Evolutionary conservation across 2,329 filamentous ascomycete species (phyloP), one percentile per base, ranked within the genome.

Genomic region (Calonectria pteridis): DNA sequence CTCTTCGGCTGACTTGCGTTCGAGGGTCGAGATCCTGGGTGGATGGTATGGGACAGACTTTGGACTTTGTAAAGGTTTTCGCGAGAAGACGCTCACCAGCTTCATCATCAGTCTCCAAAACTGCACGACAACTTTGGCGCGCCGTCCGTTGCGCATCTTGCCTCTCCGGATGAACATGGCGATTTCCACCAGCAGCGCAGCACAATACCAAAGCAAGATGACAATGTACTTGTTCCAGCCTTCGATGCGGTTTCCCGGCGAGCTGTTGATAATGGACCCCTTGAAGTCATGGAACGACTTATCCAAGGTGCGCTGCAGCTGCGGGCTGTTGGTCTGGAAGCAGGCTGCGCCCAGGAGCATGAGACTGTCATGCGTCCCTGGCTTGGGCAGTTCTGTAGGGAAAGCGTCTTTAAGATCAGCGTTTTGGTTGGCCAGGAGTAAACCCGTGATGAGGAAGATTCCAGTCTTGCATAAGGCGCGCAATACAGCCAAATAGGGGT

Each of bases 161-260:
- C 69, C 72, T n/a, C 58, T 68, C 7, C 65, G 64, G 18, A 74
- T 66, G 37, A 71, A 71, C 68, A 74, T 68, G 58, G 37, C 64
- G 16, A 69, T 51, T 37, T 74, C 68, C 49, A 71, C 58, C 18
- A 49, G 14, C 7, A 71, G 16, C 23, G 72, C 68, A 16, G 46
- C 65, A 20, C 35, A 14, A 26, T 72, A 74, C 65, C 73, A 74
- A 18, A 72, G 43, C 33, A 72, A 28, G 20, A 74, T 72, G 28
- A 72, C 50, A 29, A 74, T 49, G 40, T 46, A 74, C 43, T 72
- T 69, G n/a, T 74, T 67, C 69, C 73, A 74, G 13, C 69, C 72
- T 46, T 74, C 69, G 18, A 74, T 69, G 23, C 46, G 73, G 33
- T 72, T 72, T 14, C 65, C 73, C 1, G 69, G 59, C 14, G 33